Evolutionary conservation across 208 protist genomes (phyloP).

Genomic region (Acanthamoeba healyi): DNA sequence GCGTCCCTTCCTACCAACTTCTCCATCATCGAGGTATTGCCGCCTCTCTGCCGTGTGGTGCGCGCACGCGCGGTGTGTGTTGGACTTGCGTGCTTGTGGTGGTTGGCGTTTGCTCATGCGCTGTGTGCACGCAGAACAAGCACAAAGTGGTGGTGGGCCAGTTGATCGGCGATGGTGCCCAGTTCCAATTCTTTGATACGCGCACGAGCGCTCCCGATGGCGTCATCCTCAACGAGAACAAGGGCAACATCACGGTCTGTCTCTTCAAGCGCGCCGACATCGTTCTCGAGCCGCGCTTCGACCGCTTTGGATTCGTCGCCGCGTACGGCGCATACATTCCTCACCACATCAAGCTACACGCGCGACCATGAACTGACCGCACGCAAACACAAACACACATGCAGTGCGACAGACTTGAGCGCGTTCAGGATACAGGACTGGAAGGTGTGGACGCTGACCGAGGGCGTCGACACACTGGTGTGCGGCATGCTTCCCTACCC

Average conservation of each 20-base stretch:
- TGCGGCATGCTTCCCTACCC: background rate
- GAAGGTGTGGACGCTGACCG: slow-evolving; percentile 4
- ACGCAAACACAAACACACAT: background rate
- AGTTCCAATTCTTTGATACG: background rate
- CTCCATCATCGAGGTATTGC: slow-evolving; percentile 43
- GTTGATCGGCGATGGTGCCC: slow-evolving; percentile 33
- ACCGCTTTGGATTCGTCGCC: background rate
- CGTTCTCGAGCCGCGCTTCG: slow-evolving; percentile 5
- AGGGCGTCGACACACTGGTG: background rate
- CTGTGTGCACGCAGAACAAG: background rate
- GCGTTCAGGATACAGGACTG: background rate
- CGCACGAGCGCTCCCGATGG: background rate
- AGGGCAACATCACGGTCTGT: slow-evolving; percentile 30
- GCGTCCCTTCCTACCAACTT: background rate
- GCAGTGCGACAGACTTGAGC: background rate
- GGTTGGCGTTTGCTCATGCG: background rate
- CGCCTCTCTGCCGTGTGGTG: background rate
- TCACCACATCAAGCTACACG: background rate
- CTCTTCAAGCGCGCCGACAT: slow-evolving; percentile 24
- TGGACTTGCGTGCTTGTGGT: background rate
- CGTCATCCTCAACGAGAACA: background rate
- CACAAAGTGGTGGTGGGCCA: slow-evolving; percentile 8
- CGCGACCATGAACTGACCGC: background rate
- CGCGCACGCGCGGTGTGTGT: background rate
- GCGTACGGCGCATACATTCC: background rate